Evolutionary conservation across 2,329 filamentous ascomycete genomes (phyloP).

Genomic region (Calonectria henricotiae): DNA sequence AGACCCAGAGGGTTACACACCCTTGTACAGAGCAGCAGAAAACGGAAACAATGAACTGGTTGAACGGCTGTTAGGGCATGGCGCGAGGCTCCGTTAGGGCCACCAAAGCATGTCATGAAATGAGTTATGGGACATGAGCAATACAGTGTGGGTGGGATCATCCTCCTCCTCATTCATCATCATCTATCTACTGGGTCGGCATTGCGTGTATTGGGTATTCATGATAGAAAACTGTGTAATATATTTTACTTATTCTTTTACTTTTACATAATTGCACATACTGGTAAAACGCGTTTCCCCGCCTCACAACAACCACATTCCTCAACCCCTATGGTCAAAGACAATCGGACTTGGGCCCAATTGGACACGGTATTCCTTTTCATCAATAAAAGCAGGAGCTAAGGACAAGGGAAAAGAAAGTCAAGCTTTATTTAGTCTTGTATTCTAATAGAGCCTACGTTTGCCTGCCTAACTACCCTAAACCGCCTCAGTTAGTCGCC

Average conservation of each 20-base stretch:
- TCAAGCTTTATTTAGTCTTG: no score
- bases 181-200: background rate
- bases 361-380: no score
- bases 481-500: no score
- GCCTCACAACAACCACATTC: no score
- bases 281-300: no score
- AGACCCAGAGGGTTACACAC: slow-evolving; percentile 18
- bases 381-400: no score
- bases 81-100: background rate
- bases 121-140: background rate
- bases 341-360: no score
- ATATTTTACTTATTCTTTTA: background rate
- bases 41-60: slow-evolving; percentile 11
- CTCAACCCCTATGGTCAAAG: no score
- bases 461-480: no score
- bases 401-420: no score
- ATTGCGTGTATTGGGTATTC: background rate
- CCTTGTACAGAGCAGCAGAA: slow-evolving; percentile 21
- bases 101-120: background rate
- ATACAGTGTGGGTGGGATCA: background rate
- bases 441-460: no score
- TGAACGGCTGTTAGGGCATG: slow-evolving; percentile 8
- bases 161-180: background rate
- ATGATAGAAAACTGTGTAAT: background rate
- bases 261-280: background rate